Conservation (phyloP, 441 rosid genomes). For the Populus hybrid region DNA sequence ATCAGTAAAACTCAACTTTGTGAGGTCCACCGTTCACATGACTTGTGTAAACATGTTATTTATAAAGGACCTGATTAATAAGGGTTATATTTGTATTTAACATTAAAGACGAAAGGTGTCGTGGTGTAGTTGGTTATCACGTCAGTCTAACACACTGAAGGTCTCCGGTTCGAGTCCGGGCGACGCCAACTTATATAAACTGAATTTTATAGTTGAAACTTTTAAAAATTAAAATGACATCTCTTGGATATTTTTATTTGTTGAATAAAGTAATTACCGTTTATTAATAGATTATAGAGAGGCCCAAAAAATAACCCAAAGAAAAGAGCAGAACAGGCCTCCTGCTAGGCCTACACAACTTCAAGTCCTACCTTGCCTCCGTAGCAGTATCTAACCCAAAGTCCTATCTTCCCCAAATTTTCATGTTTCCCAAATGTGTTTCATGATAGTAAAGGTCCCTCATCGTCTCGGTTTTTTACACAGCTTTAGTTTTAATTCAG, state of each 20-base stretch:
- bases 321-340: too few relatives aligned
- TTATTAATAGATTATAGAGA: not conserved
- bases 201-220: not conserved
- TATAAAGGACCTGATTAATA: too few relatives aligned
- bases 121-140: conserved; percentile 99
- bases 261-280: not conserved
- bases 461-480: not conserved
- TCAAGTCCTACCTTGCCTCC: too few relatives aligned
- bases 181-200: conserved; percentile 41
- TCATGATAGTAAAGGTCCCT: not conserved
- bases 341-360: too few relatives aligned
- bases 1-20: not conserved
- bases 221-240: not conserved
- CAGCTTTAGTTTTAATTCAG: not conserved
- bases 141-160: conserved; percentile 99
- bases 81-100: accelerated
- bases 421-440: not conserved
- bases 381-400: too few relatives aligned
- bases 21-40: not conserved
- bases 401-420: not conserved
- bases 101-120: conserved; percentile 25
- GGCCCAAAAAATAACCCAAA: not conserved
- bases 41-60: not conserved
- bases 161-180: conserved; percentile 93
- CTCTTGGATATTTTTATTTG: not conserved